These are phyloP conservation scores for Amylocarpus encephaloides DNA, from an alignment of 2,329 filamentous ascomycete species.

Conservation along the genomic window DNA sequence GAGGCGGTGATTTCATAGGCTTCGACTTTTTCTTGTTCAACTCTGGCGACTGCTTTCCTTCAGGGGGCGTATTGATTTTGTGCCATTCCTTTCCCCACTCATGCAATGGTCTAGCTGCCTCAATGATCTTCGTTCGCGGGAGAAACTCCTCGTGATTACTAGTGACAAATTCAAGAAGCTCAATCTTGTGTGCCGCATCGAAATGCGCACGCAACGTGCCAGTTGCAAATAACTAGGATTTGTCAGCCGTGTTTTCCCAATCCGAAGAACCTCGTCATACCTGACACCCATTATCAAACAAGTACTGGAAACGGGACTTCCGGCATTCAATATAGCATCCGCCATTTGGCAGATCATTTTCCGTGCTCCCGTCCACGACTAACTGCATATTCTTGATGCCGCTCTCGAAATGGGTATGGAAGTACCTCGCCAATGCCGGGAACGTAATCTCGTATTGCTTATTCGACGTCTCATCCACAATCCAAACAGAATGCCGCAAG, in stretches of 20 bases:
- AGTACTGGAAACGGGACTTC: constrained; percentile 78
- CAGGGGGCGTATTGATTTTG: constrained; percentile 46
- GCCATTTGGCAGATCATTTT: constrained; percentile 52
- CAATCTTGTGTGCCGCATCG: constrained; percentile 71
- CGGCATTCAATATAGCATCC: constrained; percentile 69
- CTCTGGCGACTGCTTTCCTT: constrained; percentile 55
- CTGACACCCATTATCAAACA: constrained; percentile 78
- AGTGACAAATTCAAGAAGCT: constrained; percentile 76
- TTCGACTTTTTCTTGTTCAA: constrained; percentile 63
- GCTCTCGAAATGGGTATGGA: constrained; percentile 81
- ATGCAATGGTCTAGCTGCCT: constrained; percentile 55
- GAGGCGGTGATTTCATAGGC: constrained; percentile 52
- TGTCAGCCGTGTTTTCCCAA: constrained; percentile 24
- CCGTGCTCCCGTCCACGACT: constrained; percentile 63
- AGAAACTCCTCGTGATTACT: constrained; percentile 76
- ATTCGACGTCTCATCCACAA: constrained; percentile 50
- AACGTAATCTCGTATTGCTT: constrained; percentile 86
- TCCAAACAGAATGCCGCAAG: constrained; percentile 65
- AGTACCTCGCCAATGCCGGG: constrained; percentile 79
- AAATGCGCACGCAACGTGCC: constrained; percentile 76
- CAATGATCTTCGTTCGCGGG: constrained; percentile 58
- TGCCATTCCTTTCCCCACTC: constrained; percentile 62
- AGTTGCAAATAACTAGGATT: constrained; percentile 61
- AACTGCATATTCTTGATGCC: constrained; percentile 83
- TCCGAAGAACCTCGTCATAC: constrained; percentile 43